Percentiles rank a stretch among this genome's conserved stretches.
Conservation (phyloP, 1,139 yeast genomes). For the Kodamaea ohmeri region DNA sequence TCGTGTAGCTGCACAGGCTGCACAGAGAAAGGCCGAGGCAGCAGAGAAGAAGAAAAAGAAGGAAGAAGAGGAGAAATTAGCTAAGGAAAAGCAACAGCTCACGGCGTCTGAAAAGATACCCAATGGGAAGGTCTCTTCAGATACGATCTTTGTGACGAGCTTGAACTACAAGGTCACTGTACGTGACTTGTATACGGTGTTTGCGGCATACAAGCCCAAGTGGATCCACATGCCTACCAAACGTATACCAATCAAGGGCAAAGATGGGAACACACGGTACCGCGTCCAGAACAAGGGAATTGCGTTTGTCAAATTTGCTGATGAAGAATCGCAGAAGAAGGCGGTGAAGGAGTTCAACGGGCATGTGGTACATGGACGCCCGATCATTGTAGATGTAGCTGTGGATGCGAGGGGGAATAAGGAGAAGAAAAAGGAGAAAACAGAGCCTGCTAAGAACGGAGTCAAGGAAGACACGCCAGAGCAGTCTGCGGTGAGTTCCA, state of each 20-base stretch:
- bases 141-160: constrained; percentile 58
- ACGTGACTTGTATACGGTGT: constrained; percentile 42
- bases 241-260: constrained; percentile 39
- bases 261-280: constrained; percentile 23
- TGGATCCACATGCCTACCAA: constrained; percentile 60
- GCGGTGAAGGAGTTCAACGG: constrained; percentile 56
- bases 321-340: constrained; percentile 45
- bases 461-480: constrained; percentile 2
- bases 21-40: constrained; percentile 27
- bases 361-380: constrained; percentile 50
- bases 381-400: constrained; percentile 55
- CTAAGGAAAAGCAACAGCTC: constrained; percentile 16
- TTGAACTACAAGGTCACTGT: constrained; percentile 49
- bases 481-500: constrained; percentile 1
- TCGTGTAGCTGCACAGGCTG: constrained; percentile 24
- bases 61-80: constrained; percentile 12
- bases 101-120: constrained; percentile 26
- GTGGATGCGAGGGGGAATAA: constrained; percentile 41
- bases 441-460: constrained; percentile 5
- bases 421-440: constrained; percentile 3
- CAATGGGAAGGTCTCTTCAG: constrained; percentile 51
- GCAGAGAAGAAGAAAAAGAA: constrained; percentile 22
- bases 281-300: constrained; percentile 58
- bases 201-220: constrained; percentile 47
- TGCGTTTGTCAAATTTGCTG: constrained; percentile 56